Evolutionary conservation across 2,329 filamentous ascomycete species (phyloP).

Genomic region (Botrytis deweyae): DNA sequence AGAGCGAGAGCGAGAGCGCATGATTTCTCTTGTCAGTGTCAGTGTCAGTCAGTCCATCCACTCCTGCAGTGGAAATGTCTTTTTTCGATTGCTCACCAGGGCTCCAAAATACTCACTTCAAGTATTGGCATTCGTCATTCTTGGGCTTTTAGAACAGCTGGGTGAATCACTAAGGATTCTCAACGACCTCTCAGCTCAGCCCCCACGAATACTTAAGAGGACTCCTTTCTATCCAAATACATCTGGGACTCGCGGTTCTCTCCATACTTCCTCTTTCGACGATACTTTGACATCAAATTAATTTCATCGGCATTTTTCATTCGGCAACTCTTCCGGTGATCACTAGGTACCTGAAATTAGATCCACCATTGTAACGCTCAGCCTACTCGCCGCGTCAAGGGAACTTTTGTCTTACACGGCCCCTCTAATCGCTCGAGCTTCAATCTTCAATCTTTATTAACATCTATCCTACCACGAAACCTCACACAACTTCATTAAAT

Average conservation of each 20-base stretch:
- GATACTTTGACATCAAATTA: neutral
- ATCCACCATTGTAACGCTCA: neutral
- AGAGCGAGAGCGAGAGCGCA: neutral
- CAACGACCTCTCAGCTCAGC: neutral
- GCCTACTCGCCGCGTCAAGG: neutral
- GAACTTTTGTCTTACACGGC: neutral
- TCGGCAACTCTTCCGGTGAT: neutral
- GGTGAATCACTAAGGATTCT: constrained; percentile 5
- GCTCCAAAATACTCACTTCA: neutral
- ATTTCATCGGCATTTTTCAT: neutral
- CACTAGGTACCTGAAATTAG: constrained; percentile 1
- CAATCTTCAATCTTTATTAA: neutral
- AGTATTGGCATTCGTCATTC: constrained; percentile 13
- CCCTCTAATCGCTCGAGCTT: constrained; percentile 8
- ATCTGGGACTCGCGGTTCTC: neutral
- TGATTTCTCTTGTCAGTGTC: neutral
- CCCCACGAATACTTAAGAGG: neutral
- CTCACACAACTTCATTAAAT: neutral
- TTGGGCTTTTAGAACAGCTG: neutral
- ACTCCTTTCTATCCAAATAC: neutral
- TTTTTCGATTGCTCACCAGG: neutral
- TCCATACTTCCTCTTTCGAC: neutral
- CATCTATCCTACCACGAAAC: neutral
- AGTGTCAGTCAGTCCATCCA: neutral
- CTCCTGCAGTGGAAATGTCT: neutral